Evolutionary conservation across 768 basidiomycete species (phyloP).

Genomic region (Botryobasidium botryosum): DNA sequence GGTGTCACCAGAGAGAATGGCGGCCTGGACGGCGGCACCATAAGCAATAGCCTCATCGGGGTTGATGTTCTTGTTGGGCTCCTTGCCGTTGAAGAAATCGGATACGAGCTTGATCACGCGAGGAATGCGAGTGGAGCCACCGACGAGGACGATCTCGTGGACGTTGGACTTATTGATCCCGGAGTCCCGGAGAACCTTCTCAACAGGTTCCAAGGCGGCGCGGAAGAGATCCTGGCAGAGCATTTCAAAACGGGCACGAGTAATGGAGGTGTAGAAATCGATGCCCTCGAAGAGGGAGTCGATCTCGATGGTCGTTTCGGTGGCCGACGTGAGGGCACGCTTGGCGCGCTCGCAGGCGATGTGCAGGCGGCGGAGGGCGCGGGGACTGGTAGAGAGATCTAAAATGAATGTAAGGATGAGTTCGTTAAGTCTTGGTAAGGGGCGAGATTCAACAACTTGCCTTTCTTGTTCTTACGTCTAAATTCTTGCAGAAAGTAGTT

Average conservation of each 20-base stretch:
- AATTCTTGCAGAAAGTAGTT: conserved; percentile 34
- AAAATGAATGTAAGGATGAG: not conserved
- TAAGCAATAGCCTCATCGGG: conserved; percentile 33
- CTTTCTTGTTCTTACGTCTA: conserved; percentile 36
- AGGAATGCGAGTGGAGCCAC: conserved; percentile 34
- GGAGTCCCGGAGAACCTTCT: conserved; percentile 36
- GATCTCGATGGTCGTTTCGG: conserved; percentile 37
- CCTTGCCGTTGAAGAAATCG: conserved; percentile 50
- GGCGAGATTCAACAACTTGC: conserved; percentile 8
- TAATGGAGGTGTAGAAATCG: conserved; percentile 39
- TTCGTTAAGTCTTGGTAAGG: not conserved
- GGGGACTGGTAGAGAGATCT: conserved; percentile 29
- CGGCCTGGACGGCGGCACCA: conserved; percentile 33
- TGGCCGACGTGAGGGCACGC: conserved; percentile 34
- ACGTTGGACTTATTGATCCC: conserved; percentile 34
- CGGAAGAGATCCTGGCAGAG: conserved; percentile 31
- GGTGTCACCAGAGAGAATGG: conserved; percentile 32
- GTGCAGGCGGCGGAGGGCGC: conserved; percentile 29
- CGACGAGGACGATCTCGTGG: conserved; percentile 33
- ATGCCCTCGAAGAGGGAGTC: conserved; percentile 38
- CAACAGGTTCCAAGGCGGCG: conserved; percentile 29
- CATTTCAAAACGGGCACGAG: conserved; percentile 33
- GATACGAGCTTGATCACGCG: conserved; percentile 45
- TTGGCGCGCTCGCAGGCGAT: conserved; percentile 34
- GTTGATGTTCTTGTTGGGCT: conserved; percentile 49